Evolutionary conservation across 345 rosid genomes (phyloP).

Genomic region (Zanthoxylum bungeanum): DNA sequence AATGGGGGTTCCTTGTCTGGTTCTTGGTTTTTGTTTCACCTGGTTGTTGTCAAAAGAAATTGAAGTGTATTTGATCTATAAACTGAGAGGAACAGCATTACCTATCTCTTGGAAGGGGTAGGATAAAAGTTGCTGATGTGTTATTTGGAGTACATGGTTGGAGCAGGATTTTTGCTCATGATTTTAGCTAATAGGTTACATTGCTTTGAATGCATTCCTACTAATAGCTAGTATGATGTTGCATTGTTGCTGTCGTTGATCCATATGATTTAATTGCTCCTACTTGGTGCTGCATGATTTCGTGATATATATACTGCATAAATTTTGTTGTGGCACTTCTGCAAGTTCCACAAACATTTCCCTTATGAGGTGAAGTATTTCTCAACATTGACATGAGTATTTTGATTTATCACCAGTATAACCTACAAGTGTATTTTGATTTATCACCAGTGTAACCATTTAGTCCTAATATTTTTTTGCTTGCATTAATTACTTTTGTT

Average conservation of each 20-base stretch:
- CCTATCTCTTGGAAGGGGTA: not conserved
- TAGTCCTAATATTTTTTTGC: not conserved
- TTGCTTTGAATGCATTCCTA: not conserved
- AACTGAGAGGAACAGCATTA: no score
- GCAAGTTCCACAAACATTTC: not conserved
- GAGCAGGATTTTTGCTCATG: not conserved
- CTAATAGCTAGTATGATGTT: not conserved
- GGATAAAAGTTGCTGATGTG: not conserved
- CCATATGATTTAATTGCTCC: not conserved
- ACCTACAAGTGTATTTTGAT: not conserved
- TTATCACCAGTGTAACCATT: not conserved
- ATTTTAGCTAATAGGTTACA: not conserved
- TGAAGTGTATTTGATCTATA: no score
- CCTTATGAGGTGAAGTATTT: not conserved
- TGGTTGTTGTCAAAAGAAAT: no score
- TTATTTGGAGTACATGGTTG: not conserved
- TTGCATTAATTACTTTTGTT: not conserved
- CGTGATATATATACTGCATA: not conserved
- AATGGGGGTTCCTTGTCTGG: no score
- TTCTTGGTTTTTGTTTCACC: no score
- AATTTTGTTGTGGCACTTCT: not conserved
- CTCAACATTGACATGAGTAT: not conserved
- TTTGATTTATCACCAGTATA: not conserved
- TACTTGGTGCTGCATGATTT: not conserved
- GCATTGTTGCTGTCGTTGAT: not conserved